Evolutionary conservation across 2,329 filamentous ascomycete species (phyloP), one percentile per base, ranked within the genome.

Genomic region (Neonectria sp.): DNA sequence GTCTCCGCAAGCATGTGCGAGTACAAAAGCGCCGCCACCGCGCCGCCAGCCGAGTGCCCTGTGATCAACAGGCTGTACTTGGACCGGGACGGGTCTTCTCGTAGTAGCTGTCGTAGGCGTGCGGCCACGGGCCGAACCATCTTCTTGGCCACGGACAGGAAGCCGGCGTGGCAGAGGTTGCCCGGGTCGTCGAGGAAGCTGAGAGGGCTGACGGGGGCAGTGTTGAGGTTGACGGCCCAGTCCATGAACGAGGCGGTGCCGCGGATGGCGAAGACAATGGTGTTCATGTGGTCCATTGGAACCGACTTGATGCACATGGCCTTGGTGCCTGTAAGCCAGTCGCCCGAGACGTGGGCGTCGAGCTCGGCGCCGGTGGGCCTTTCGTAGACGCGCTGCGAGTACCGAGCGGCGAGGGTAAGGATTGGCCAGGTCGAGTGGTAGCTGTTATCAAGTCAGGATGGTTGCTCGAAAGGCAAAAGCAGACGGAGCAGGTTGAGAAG

Each of bases 261-360:
- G 24, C 94, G 89, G 68, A 97, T 93, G 15, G 94, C 93, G 75
- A 97, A 93, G 12, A 97, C 92, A 62, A 97, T 91, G 21, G 91
- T 91, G 76, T 93, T 90, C 82, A 91, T 90, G 74, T 93, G 86
- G 75, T 96, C 93, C 77, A 95, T 89, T 1, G 93, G 90, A 0
- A 95, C 86, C 0, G 92, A 94, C 76, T 95, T 95, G 77, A 97
- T 91, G 17, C 93, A 90, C 91, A 95, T 95, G 27, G 94, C 92
- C 78, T 95, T 95, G 1, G 93, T 92, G n/a, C 93, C 93, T 4
- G 88, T 86, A 24, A 86, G 86, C 87, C 91, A 93, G 78, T 95
- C 90, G 4, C 92, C 89, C 40, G 90, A 86, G 40, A 96, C 86
- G 71, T 93, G 92, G 2, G 91, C 86, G 72, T 93, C 89, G 13